Evolutionary conservation across 176 grass and related monocot species (phyloP), one percentile per base, ranked within the genome.

Genomic region (Chrysopogon serrulatus): DNA sequence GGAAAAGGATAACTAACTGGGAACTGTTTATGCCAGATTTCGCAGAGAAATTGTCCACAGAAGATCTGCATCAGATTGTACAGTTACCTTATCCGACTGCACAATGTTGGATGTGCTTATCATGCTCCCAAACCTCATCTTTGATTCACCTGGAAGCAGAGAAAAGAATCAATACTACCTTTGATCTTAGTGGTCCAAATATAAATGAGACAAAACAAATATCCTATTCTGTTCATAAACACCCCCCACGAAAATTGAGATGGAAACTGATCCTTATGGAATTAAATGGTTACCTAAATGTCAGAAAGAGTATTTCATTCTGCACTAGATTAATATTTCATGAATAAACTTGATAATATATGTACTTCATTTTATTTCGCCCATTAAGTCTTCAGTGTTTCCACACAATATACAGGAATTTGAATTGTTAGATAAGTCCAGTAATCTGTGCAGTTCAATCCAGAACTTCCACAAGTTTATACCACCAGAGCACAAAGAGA

Each of bases 101-200:
- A 91, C 89, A 28, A 86, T 91, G 71, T 94, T 94, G n/a, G 92
- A 94, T 59, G 89, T 91, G 86, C 89, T 94, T 79, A 94, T 94
- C 89, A 89, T 87, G 27, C 87, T 89, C 47, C 92, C 89, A 56
- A 94, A 94, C 73, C 73, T 87, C 92, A 94, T 94, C 87, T 91
- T 79, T 18, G 89, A 79, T 64, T 87, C 82, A 86, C 33, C 92
- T 94, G 80, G 11, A 70, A 77, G 24, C 21, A 21, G 4, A 6
- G 44, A 34, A 61, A 63, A 85, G 59, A 3, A 26, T 66, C 57
- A 68, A 31, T 45, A 32, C 63, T 14, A 37, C 67, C 8, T 74
- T 31, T 71, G 15, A 41, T 44, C 63, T 56, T 37, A 2, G 1
- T n/a, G 1, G 14, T 51, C 9, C 2, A 69, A 40, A 28, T 28